Conservation (phyloP, 345 rosid genomes). For the Brassica incana region DNA sequence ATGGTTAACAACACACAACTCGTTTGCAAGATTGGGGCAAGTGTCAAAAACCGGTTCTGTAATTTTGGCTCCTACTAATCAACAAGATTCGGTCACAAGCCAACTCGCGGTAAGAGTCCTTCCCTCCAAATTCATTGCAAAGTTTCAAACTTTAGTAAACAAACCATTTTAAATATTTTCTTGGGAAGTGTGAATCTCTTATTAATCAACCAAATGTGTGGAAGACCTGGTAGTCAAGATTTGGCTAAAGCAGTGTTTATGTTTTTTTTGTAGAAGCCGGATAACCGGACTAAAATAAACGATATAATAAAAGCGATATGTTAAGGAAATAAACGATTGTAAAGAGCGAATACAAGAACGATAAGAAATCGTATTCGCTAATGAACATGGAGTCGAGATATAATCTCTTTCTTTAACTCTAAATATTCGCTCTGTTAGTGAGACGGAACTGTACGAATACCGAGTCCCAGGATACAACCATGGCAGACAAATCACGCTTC, state of each 20-base stretch:
- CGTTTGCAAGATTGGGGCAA: conserved; percentile 56
- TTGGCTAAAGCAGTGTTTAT: neutral
- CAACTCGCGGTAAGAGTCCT: conserved; percentile 62
- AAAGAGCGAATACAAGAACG: no score
- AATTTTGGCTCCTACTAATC: conserved; percentile 64
- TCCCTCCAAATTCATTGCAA: neutral
- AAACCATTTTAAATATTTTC: neutral
- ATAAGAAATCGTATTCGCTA: no score
- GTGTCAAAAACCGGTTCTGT: conserved; percentile 60
- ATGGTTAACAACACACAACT: conserved; percentile 95
- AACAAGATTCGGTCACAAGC: conserved; percentile 74
- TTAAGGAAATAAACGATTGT: no score
- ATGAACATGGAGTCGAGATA: no score
- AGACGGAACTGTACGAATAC: no score
- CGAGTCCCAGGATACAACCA: no score
- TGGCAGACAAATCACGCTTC: no score
- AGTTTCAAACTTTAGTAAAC: conserved; percentile 6
- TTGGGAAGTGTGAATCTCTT: neutral
- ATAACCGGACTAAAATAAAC: no score
- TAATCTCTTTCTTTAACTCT: no score
- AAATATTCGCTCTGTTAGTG: no score
- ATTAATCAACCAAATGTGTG: neutral
- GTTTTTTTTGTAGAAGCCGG: neutral
- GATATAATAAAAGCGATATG: no score
- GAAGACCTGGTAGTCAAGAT: neutral